phyloP scores from a whole-genome alignment of 2,329 filamentous ascomycete species.

The Alternaria brassicicola region DNA sequence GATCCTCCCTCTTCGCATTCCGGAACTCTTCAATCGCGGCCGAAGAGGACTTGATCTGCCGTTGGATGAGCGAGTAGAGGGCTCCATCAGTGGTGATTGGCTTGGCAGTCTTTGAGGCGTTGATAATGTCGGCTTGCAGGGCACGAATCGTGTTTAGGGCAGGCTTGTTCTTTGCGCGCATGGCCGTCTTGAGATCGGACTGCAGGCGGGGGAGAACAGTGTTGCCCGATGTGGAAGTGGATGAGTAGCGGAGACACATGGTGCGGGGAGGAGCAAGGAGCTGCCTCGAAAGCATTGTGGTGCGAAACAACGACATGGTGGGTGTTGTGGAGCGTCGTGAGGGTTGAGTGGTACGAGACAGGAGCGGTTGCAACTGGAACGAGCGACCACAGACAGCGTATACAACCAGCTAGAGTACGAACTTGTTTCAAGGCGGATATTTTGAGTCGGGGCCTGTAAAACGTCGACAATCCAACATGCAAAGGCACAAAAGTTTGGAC shows the following conservation, averaged over 20 bases:
- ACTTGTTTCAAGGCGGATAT: neutral
- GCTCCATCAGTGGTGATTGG: constrained; percentile 75
- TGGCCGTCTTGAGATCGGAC: constrained; percentile 55
- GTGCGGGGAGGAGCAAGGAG: constrained; percentile 19
- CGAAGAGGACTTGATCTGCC: constrained; percentile 63
- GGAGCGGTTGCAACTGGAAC: constrained; percentile 1
- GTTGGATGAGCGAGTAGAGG: constrained; percentile 70
- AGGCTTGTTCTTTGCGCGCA: constrained; percentile 58
- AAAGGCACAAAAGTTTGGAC: constrained; percentile 17
- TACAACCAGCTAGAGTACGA: neutral
- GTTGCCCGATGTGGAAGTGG: constrained; percentile 20
- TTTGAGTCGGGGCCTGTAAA: neutral
- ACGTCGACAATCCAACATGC: neutral
- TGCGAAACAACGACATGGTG: constrained; percentile 38
- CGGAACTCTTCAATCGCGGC: constrained; percentile 69
- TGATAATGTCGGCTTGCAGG: constrained; percentile 72
- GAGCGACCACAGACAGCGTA: neutral
- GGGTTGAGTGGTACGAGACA: neutral
- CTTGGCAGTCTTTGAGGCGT: constrained; percentile 72
- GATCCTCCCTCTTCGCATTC: constrained; percentile 67
- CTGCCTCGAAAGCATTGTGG: constrained; percentile 22
- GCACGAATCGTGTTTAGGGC: constrained; percentile 72
- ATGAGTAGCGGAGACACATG: constrained; percentile 31
- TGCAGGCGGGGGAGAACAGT: constrained; percentile 53
- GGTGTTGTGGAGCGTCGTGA: neutral